These are phyloP conservation scores for Meyerozyma guilliermondii DNA, from an alignment of 1,139 yeast species.

Conservation along the genomic window DNA sequence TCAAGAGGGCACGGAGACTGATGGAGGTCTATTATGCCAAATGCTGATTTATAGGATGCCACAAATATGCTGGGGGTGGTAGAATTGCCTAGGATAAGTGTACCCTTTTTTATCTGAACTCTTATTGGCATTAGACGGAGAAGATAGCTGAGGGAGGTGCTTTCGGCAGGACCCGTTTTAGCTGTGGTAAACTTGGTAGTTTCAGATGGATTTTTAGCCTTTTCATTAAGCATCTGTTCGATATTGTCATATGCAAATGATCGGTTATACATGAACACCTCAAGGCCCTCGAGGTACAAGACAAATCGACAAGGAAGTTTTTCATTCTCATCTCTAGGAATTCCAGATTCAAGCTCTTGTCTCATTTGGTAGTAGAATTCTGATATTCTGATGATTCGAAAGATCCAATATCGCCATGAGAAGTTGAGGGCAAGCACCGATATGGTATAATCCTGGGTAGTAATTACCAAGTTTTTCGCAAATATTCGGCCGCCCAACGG, in stretches of 20 bases:
- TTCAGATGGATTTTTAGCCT: slow-evolving; percentile 7
- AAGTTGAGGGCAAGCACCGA: slow-evolving; percentile 66
- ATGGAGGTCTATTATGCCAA: slow-evolving; percentile 57
- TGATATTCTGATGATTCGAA: slow-evolving; percentile 46
- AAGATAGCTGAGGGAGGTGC: slow-evolving; percentile 8
- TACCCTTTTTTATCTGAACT: slow-evolving; percentile 57
- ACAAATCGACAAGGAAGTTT: slow-evolving; percentile 56
- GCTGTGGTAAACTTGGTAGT: background rate
- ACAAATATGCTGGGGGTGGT: slow-evolving; percentile 71
- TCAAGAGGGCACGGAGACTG: slow-evolving; percentile 50
- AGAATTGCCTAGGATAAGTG: slow-evolving; percentile 73
- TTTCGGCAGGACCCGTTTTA: background rate
- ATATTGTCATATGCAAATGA: slow-evolving; percentile 71
- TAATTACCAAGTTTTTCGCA: slow-evolving; percentile 67
- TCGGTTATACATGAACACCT: slow-evolving; percentile 75
- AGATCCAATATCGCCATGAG: slow-evolving; percentile 88
- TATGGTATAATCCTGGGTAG: slow-evolving; percentile 66
- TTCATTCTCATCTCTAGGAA: slow-evolving; percentile 27
- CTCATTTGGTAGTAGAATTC: slow-evolving; percentile 26
- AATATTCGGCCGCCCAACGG: slow-evolving; percentile 78
- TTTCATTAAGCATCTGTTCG: slow-evolving; percentile 36
- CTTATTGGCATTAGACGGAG: slow-evolving; percentile 54
- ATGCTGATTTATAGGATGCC: slow-evolving; percentile 50
- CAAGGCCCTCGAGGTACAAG: slow-evolving; percentile 69
- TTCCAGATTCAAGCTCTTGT: slow-evolving; percentile 15